Evolutionary conservation across 208 protist genomes (phyloP).

Genomic region (Angomonas ambiguus): DNA sequence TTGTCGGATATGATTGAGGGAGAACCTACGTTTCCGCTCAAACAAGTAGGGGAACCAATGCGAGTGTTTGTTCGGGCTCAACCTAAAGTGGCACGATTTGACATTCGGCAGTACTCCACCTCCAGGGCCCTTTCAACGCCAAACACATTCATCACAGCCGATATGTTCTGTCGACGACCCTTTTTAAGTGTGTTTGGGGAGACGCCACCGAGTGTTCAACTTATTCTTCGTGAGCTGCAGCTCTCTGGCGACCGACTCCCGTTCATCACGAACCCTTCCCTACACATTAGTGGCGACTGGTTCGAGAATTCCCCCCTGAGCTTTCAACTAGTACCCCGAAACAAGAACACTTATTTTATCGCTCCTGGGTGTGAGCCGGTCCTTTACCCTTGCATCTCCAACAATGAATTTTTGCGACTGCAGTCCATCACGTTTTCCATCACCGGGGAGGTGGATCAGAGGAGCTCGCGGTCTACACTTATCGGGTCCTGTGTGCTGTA

Average conservation of each 20-base stretch:
- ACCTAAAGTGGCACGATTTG: constrained; percentile 43
- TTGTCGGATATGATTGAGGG: constrained; percentile 65
- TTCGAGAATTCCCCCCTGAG: constrained; percentile 35
- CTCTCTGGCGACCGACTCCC: constrained; percentile 34
- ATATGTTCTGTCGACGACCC: constrained; percentile 58
- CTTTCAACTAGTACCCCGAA: constrained; percentile 14
- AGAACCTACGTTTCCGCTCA: constrained; percentile 34
- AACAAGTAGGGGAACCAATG: constrained; percentile 26
- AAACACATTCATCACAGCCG: constrained; percentile 53
- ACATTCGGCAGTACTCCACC: constrained; percentile 56
- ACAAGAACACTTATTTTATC: constrained; percentile 12
- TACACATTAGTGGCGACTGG: constrained; percentile 42
- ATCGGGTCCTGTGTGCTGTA: constrained; percentile 53
- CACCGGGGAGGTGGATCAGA: constrained; percentile 22
- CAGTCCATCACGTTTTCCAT: constrained; percentile 57
- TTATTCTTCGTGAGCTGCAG: constrained; percentile 39
- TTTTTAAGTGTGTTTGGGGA: constrained; percentile 66
- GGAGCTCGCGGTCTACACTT: constrained; percentile 21
- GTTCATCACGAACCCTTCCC: constrained; percentile 18
- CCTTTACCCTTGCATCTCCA: constrained; percentile 44
- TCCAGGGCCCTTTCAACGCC: constrained; percentile 40
- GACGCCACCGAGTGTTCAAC: constrained; percentile 35
- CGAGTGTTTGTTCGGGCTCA: constrained; percentile 51
- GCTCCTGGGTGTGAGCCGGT: constrained; percentile 18
- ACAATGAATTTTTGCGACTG: constrained; percentile 46